Evolutionary conservation across 1,139 yeast species (phyloP).

Genomic region (Insectozyma bohioensis): DNA sequence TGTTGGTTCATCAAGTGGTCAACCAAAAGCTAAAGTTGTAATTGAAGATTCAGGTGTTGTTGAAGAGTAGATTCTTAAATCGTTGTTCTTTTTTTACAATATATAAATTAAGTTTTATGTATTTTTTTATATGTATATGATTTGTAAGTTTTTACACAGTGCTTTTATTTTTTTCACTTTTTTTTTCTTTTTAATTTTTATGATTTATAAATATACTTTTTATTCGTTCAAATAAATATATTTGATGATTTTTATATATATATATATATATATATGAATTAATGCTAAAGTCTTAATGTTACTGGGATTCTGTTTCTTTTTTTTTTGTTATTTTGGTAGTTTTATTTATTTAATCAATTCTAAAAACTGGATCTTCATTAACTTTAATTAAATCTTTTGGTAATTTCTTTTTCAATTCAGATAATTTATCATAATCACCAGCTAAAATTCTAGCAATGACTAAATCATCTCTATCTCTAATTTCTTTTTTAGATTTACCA

Average conservation of each 20-base stretch:
- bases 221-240: too few species aligned
- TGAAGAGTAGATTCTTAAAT: too few species aligned
- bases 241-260: neutral
- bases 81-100: too few species aligned
- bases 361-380: slow-evolving; percentile 32
- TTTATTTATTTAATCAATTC: slow-evolving; percentile 1
- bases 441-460: slow-evolving; percentile 80
- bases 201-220: too few species aligned
- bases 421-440: slow-evolving; percentile 82
- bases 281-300: slow-evolving; percentile 3
- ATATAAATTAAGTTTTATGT: too few species aligned
- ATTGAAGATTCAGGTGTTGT: slow-evolving; percentile 38
- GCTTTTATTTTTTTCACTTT: too few species aligned
- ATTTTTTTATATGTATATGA: neutral
- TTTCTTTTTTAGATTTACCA: slow-evolving; percentile 58
- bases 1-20: slow-evolving; percentile 32
- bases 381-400: slow-evolving; percentile 39
- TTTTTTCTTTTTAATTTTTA: too few species aligned
- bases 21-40: slow-evolving; percentile 27
- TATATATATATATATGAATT: slow-evolving; percentile 2
- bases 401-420: slow-evolving; percentile 62
- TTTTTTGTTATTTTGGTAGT: slow-evolving; percentile 3
- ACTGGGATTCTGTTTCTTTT: too few species aligned
- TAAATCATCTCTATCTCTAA: slow-evolving; percentile 71
- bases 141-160: too few species aligned